Conservation (phyloP, 129 eudicot genomes). For the Saussurea involucrata region DNA sequence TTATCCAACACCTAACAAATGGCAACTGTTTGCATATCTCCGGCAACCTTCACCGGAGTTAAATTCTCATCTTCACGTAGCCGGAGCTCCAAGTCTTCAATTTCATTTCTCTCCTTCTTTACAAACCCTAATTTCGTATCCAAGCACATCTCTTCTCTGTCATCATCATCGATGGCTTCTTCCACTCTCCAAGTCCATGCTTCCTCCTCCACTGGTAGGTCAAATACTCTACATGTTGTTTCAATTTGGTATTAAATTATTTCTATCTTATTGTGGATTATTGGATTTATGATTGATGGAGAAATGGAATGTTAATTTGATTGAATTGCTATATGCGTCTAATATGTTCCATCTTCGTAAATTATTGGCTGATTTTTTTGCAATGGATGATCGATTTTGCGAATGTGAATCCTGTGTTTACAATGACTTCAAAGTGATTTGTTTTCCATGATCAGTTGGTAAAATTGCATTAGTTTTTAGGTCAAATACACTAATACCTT, state of each 20-base stretch:
- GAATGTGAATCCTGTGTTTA: background rate
- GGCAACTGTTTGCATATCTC: constrained; percentile 28
- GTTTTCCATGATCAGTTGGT: constrained; percentile 10
- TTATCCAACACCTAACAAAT: constrained; percentile 19
- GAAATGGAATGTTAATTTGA: background rate
- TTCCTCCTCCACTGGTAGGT: constrained; percentile 45
- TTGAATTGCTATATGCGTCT: background rate
- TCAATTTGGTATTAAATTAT: background rate
- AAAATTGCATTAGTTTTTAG: background rate
- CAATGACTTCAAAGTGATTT: background rate
- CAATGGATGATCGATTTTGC: constrained; percentile 12
- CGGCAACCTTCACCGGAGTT: constrained; percentile 21
- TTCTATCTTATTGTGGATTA: background rate
- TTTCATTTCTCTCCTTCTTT: constrained; percentile 6
- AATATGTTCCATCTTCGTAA: background rate
- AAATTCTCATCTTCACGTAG: background rate
- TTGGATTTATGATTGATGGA: background rate
- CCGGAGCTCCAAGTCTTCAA: constrained; percentile 1
- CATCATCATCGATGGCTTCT: constrained; percentile 35
- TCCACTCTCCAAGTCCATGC: constrained; percentile 37
- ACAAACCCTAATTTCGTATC: constrained; percentile 13
- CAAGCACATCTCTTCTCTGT: constrained; percentile 6
- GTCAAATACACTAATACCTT: background rate
- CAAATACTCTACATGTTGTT: background rate
- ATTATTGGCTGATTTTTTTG: background rate